These are phyloP conservation scores for Sanghuangporus sanghuang DNA, from an alignment of 1,284 basidiomycete species.

Conservation along the genomic window DNA sequence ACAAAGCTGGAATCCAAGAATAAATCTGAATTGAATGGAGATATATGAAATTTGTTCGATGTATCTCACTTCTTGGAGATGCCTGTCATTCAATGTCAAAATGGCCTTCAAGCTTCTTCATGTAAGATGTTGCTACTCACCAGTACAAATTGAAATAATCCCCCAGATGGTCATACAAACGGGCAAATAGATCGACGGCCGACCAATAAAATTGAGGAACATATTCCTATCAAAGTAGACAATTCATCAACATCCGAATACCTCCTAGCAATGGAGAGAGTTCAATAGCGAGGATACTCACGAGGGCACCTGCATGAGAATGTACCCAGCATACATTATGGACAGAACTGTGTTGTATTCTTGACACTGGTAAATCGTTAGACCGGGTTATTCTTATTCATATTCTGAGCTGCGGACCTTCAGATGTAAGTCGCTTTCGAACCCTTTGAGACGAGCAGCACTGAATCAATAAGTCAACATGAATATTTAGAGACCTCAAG, in stretches of 20 bases:
- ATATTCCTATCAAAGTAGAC: slow-evolving; percentile 47
- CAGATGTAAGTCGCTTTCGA: slow-evolving; percentile 63
- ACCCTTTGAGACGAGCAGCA: slow-evolving; percentile 63
- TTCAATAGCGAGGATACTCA: slow-evolving; percentile 28
- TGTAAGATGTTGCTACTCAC: slow-evolving; percentile 23
- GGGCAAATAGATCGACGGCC: slow-evolving; percentile 71
- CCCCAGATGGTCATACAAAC: slow-evolving; percentile 72
- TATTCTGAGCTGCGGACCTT: slow-evolving; percentile 10
- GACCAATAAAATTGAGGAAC: slow-evolving; percentile 66
- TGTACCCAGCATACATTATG: slow-evolving; percentile 48
- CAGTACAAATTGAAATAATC: slow-evolving; percentile 56
- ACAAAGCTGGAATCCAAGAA: slow-evolving; percentile 19
- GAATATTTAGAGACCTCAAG: background rate
- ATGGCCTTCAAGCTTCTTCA: background rate
- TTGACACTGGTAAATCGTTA: slow-evolving; percentile 32
- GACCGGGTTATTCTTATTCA: background rate
- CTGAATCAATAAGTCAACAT: slow-evolving; percentile 26
- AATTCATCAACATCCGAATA: background rate
- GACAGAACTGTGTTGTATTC: slow-evolving; percentile 71
- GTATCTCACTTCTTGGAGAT: slow-evolving; percentile 42
- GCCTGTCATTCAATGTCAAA: slow-evolving; percentile 28
- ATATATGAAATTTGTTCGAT: slow-evolving; percentile 24
- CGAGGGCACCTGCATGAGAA: slow-evolving; percentile 43
- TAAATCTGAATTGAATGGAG: slow-evolving; percentile 7
- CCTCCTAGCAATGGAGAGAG: slow-evolving; percentile 10